Evolutionary conservation across 164 flowering plant genomes (phyloP).

Genomic region (Sextonia rubra): DNA sequence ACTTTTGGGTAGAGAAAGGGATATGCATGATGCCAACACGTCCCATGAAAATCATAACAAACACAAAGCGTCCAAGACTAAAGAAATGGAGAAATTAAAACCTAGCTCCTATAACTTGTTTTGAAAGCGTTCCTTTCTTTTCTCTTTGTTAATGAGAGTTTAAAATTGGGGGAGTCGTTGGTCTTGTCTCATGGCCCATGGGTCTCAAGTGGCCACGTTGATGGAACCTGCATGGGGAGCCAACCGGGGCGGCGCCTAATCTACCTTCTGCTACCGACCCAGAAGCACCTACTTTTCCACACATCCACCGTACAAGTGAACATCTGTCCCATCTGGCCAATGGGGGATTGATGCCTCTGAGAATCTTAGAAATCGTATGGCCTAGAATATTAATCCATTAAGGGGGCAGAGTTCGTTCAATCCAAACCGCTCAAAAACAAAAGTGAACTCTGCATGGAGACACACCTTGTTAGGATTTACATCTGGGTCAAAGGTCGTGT

Average conservation of each 20-base stretch:
- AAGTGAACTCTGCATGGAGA: too few relatives aligned
- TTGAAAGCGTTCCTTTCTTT: neutral
- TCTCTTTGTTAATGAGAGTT: neutral
- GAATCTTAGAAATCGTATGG: too few relatives aligned
- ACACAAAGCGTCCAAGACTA: neutral
- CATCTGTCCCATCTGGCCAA: too few relatives aligned
- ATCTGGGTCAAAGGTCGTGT: too few relatives aligned
- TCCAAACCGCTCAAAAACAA: too few relatives aligned
- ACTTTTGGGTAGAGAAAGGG: neutral
- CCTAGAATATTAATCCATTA: too few relatives aligned
- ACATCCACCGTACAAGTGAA: neutral
- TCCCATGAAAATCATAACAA: neutral
- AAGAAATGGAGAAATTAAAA: neutral
- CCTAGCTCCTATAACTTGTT: neutral
- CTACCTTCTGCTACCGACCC: neutral
- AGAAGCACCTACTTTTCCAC: neutral
- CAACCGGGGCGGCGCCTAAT: neutral
- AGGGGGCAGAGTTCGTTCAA: too few relatives aligned
- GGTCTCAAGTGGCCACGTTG: neutral
- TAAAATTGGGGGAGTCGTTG: neutral
- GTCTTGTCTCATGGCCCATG: neutral
- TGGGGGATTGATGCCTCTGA: too few relatives aligned
- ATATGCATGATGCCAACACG: neutral
- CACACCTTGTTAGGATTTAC: too few relatives aligned
- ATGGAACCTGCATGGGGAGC: neutral